Evolutionary conservation across 2,329 filamentous ascomycete species (phyloP), one percentile per base, ranked within the genome.

Genomic region (Septoria petroselini): DNA sequence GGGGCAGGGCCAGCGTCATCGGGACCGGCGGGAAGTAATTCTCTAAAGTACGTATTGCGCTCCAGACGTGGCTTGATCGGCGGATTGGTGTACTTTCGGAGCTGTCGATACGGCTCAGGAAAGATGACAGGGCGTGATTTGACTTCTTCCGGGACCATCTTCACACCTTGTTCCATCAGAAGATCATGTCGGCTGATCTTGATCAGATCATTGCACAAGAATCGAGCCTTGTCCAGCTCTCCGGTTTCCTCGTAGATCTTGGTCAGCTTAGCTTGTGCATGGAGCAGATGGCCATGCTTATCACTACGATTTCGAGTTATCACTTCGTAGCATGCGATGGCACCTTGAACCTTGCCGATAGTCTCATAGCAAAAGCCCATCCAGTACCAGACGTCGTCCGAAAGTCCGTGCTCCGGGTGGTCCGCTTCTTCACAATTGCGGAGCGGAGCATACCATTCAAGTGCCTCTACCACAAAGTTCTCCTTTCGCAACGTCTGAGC

Each of bases 191-290:
- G 49, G 41, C 76, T 76, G 23, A 90, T 72, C 25, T 81, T 76
- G 59, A 91, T 79, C 7, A 88, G 83, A 65, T 94, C 85, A 27
- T 85, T 85, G 41, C 88, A 82, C 42, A 90, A 80, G 52, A 86
- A 83, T 51, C 90, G 80, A 1, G 90, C 90, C 62, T 88, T 82
- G 61, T 90, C 85, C 17, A 80, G 82, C 70, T 85, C 81, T 55
- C 83, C 83, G 37, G 79, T 79, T 55, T 53, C 65, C 65, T 94
- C 88, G 63, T 94, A 95, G 68, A 96, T 81, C 61, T 86, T 90
- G 9, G 88, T 88, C 7, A 96, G 75, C 60, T 43, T 45, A 9
- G 55, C 58, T 18, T 54, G 52, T 4, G 53, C 54, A 25, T 46
- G 14, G 15, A 23, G 43, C 17, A 39, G 27, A 33, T 41, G 49